Evolutionary conservation across 1,139 yeast species (phyloP).

Genomic region (Candida frijolesensis): DNA sequence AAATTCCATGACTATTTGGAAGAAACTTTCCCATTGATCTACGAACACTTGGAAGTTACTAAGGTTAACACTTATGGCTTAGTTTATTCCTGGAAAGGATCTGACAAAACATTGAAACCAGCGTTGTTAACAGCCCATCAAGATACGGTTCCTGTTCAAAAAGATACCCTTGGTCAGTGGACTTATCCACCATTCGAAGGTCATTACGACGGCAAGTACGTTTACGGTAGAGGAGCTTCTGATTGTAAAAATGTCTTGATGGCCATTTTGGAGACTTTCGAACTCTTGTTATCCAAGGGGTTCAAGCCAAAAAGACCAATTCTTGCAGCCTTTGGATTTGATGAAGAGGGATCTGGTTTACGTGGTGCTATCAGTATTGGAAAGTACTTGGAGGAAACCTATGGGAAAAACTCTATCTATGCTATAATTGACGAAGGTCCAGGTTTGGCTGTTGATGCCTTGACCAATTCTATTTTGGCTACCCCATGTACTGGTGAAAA

Average conservation of each 20-base stretch:
- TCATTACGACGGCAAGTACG: constrained; percentile 55
- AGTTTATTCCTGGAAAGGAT: constrained; percentile 57
- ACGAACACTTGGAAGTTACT: constrained; percentile 49
- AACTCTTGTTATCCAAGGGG: constrained; percentile 31
- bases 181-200: constrained; percentile 71
- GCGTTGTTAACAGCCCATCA: constrained; percentile 49
- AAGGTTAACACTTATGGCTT: constrained; percentile 68
- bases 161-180: constrained; percentile 61
- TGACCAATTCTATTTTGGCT: constrained; percentile 33
- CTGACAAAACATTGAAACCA: constrained; percentile 32
- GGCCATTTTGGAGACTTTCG: constrained; percentile 42
- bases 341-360: constrained; percentile 44
- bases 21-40: constrained; percentile 60
- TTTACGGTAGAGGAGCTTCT: constrained; percentile 45
- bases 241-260: constrained; percentile 46
- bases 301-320: constrained; percentile 39
- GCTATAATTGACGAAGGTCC: constrained; percentile 49
- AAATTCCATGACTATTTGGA: constrained; percentile 59
- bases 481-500: constrained; percentile 45
- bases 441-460: constrained; percentile 31
- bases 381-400: constrained; percentile 30
- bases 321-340: constrained; percentile 47
- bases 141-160: constrained; percentile 77
- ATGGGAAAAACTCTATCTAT: constrained; percentile 38
- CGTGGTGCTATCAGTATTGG: constrained; percentile 38